Base-by-base conservation (phyloP, 768 basidiomycete genomes). In the Crepidotus variabilis region DNA sequence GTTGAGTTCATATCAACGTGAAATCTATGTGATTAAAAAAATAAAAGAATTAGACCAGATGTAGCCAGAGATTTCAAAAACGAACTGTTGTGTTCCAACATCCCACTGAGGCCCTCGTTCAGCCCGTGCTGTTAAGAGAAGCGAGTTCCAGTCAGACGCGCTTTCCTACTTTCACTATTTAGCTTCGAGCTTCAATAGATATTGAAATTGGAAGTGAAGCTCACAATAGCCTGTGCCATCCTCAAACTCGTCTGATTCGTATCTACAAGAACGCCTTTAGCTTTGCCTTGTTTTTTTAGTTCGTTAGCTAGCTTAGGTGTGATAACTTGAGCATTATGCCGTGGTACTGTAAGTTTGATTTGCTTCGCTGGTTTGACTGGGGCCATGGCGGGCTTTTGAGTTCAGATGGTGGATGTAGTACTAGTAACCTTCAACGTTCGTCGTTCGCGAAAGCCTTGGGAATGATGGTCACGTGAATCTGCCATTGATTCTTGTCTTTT, bases 31-130 rank as follows among this genome's bases (percentile, higher is more conserved):
- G 39, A 35, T 28, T 28, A 4, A 4, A 49, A 47, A 34, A 35
- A 16, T 35, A 58, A 45, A 18, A 57, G 21, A 45, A 32, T n/a
- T 8, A 28, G 14, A 45, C 55, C 21, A 24, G 14, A 21, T 9
- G 1, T 13, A 48, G 24, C 34, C 47, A 18, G 5, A 14, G 57
- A 49, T 22, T 28, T 14, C 14, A n/a, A 16, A 48, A n/a, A 78
- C 88, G 62, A 62, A 92, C 91, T 88, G 86, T 67, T 93, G 90
- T 13, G 91, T 91, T 16, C 88, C 88, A 36, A 92, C 77, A 67
- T 93, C 91, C 90, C 90, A 93, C 63, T 92, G 90, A 2, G 91
- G 91, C 0, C 91, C 91, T 57, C 91, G 77, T 57, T 88, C 84
- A 7, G 90, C 91, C 35, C 91, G 81, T 2, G 91, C 91, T 23